Percentiles rank a stretch among this genome's conserved stretches.
These are phyloP conservation scores for Alternaria consortialis DNA, from an alignment of 2,329 filamentous ascomycete genomes.

Conservation along the genomic window DNA sequence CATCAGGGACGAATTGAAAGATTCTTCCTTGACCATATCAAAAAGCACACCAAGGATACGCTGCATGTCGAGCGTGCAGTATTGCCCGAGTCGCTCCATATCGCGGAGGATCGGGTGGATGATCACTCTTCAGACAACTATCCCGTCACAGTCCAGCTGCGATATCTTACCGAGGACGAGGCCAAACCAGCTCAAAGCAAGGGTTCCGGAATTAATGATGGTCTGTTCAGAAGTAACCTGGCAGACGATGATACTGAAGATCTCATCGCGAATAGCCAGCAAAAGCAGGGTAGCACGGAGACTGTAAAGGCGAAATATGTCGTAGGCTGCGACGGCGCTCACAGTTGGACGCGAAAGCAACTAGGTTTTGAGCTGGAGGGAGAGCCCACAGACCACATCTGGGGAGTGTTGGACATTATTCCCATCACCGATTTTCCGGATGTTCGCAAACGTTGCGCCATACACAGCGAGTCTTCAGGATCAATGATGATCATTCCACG, in stretches of 20 bases:
- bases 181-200: slow-evolving; percentile 60
- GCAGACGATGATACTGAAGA: slow-evolving; percentile 66
- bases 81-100: slow-evolving; percentile 63
- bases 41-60: slow-evolving; percentile 62
- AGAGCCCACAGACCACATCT: slow-evolving; percentile 64
- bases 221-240: slow-evolving; percentile 68
- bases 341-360: slow-evolving; percentile 69
- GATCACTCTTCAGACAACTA: slow-evolving; percentile 59
- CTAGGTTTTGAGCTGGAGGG: slow-evolving; percentile 66
- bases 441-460: slow-evolving; percentile 66
- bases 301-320: slow-evolving; percentile 68
- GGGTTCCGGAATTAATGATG: slow-evolving; percentile 54
- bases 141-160: slow-evolving; percentile 68
- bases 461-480: slow-evolving; percentile 65
- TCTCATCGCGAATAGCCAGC: slow-evolving; percentile 54
- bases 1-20: slow-evolving; percentile 76
- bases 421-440: slow-evolving; percentile 68
- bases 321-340: slow-evolving; percentile 74
- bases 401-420: slow-evolving; percentile 63
- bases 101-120: slow-evolving; percentile 62
- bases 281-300: slow-evolving; percentile 51
- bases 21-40: slow-evolving; percentile 71
- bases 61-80: slow-evolving; percentile 66
- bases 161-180: slow-evolving; percentile 67
- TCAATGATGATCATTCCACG: slow-evolving; percentile 72